Conservation (phyloP, 2,329 filamentous ascomycete species). For the Fusarium annulatum region DNA sequence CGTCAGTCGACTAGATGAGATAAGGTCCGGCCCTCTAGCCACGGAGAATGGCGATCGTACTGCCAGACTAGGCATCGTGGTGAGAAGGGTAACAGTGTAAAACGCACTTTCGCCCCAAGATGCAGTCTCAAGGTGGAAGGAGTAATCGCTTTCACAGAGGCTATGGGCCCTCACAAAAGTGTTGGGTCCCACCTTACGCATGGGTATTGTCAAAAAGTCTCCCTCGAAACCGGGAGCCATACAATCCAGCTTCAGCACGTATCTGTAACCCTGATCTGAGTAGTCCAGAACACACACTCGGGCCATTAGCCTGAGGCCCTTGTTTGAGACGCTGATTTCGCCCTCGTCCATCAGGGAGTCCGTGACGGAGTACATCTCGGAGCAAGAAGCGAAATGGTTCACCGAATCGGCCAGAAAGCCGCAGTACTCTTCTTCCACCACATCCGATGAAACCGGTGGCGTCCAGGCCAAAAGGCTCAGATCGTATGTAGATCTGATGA, state of each 20-base stretch:
- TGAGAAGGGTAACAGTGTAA: neutral
- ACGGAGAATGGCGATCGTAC: neutral
- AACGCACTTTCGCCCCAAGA: neutral
- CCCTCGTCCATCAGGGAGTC: neutral
- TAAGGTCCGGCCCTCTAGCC: neutral
- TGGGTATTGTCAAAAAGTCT: neutral
- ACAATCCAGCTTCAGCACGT: neutral
- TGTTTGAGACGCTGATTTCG: neutral
- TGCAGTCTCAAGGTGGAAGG: too few relatives aligned
- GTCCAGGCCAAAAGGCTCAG: neutral
- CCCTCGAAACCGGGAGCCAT: neutral
- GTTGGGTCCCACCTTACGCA: neutral
- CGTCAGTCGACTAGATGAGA: neutral
- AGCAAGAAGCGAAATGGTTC: neutral
- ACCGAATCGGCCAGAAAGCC: neutral
- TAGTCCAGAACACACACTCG: accelerated
- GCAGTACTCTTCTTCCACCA: neutral
- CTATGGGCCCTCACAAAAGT: neutral
- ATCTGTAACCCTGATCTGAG: neutral
- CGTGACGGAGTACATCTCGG: neutral
- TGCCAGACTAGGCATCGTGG: neutral
- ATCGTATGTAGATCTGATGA: neutral
- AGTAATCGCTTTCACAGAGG: too few relatives aligned
- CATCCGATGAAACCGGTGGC: neutral
- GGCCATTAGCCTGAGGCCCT: neutral